phyloP scores from a whole-genome alignment of 257 asterid genomes.

The Ocimum tenuiflorum region DNA sequence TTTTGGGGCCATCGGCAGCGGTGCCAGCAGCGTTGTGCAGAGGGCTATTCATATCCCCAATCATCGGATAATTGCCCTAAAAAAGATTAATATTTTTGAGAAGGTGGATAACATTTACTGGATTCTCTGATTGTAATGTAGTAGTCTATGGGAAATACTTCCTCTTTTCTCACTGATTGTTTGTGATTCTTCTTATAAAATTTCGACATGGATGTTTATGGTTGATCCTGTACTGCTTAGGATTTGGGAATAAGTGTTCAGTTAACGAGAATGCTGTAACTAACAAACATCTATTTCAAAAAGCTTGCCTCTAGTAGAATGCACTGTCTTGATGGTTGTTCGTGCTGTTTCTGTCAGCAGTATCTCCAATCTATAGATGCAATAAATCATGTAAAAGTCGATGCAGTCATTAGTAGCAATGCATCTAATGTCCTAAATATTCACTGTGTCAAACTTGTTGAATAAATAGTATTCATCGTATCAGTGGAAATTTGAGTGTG shows the following conservation, averaged over 20 bases:
- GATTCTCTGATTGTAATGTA: background rate
- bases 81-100: slow-evolving; percentile 91
- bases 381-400: background rate
- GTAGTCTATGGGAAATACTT: background rate
- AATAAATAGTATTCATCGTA: no score
- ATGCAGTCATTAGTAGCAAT: background rate
- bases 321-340: background rate
- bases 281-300: background rate
- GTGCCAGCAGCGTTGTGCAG: slow-evolving; percentile 98
- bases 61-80: slow-evolving; percentile 93
- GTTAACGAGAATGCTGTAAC: background rate
- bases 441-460: no score
- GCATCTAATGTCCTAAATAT: background rate
- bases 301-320: background rate
- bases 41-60: slow-evolving; percentile 93
- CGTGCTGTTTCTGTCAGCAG: background rate
- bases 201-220: background rate
- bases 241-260: background rate
- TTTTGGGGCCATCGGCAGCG: slow-evolving; percentile 87
- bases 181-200: background rate
- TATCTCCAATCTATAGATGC: background rate
- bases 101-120: slow-evolving; percentile 36
- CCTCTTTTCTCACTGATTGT: background rate
- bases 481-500: no score
- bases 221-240: background rate